Percentiles rank a stretch among this genome's conserved stretches.
Evolutionary conservation across 2,329 filamentous ascomycete genomes (phyloP).

Genomic region (Bisporella sp.): DNA sequence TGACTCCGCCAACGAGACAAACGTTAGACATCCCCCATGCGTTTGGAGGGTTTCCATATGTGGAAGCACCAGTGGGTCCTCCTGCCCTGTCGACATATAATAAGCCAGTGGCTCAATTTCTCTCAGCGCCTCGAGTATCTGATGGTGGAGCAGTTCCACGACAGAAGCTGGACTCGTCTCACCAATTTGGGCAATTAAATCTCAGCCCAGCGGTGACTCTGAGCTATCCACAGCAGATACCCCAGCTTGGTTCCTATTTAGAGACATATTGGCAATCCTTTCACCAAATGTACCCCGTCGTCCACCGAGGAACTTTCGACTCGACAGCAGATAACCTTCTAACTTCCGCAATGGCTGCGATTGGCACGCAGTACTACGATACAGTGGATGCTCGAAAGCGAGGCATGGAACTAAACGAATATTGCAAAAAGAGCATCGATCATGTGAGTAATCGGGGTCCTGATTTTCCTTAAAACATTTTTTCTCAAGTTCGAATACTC

Average conservation of each 20-base stretch:
- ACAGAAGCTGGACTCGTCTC: slow-evolving; percentile 15
- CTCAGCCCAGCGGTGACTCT: slow-evolving; percentile 7
- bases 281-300: slow-evolving; percentile 19
- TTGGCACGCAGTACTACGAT: slow-evolving; percentile 25
- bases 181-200: slow-evolving; percentile 13
- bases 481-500: not conserved
- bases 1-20: slow-evolving; percentile 16
- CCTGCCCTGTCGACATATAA: slow-evolving; percentile 24
- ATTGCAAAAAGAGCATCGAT: slow-evolving; percentile 21
- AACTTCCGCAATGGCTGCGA: slow-evolving; percentile 22
- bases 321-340: slow-evolving; percentile 16
- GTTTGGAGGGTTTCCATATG: slow-evolving; percentile 18
- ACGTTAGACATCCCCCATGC: slow-evolving; percentile 20
- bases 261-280: slow-evolving; percentile 23
- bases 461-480: not conserved
- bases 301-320: slow-evolving; percentile 23
- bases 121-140: slow-evolving; percentile 22
- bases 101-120: slow-evolving; percentile 24
- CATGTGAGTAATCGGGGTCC: slow-evolving; percentile 10
- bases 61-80: slow-evolving; percentile 28
- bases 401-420: slow-evolving; percentile 22
- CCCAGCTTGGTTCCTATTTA: slow-evolving; percentile 19
- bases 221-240: slow-evolving; percentile 9
- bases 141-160: slow-evolving; percentile 18
- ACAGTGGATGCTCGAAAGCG: slow-evolving; percentile 19